Evolutionary conservation across 495 filamentous ascomycete genomes (phyloP).

Genomic region (Penicillium silybi): DNA sequence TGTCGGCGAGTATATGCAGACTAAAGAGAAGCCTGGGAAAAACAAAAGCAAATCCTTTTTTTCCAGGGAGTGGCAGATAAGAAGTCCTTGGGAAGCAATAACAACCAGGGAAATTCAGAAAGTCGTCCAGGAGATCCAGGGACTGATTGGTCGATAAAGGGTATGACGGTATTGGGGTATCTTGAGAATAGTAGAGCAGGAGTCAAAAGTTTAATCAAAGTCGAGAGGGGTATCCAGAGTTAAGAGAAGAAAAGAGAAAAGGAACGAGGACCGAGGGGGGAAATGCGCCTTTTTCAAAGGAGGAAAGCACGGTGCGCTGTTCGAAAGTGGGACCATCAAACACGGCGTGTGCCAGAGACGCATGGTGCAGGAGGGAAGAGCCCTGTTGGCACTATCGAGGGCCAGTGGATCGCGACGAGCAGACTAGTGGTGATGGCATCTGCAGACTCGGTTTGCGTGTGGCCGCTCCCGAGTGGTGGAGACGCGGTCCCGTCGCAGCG

Average conservation of each 20-base stretch:
- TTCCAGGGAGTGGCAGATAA: slow-evolving; percentile 25
- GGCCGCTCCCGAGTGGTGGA: slow-evolving; percentile 17
- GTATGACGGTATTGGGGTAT: slow-evolving; percentile 6
- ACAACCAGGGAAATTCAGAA: slow-evolving; percentile 21
- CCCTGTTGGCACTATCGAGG: slow-evolving; percentile 26
- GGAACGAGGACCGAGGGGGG: slow-evolving; percentile 11
- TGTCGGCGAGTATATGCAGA: slow-evolving; percentile 28
- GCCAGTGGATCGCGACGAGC: slow-evolving; percentile 10
- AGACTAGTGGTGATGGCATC: slow-evolving; percentile 31
- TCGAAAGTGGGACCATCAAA: slow-evolving; percentile 18
- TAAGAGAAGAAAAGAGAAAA: slow-evolving; percentile 21
- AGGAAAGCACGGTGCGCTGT: slow-evolving; percentile 12
- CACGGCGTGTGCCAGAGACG: slow-evolving; percentile 32
- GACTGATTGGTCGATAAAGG: slow-evolving; percentile 9
- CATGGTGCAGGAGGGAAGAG: slow-evolving; percentile 27
- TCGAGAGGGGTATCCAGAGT: slow-evolving; percentile 20
- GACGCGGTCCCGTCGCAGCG: slow-evolving; percentile 20
- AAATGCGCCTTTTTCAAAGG: slow-evolving; percentile 29
- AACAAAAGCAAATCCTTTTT: slow-evolving; percentile 38
- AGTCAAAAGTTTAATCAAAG: slow-evolving; percentile 2
- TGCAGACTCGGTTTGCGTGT: slow-evolving; percentile 13
- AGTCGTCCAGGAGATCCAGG: slow-evolving; percentile 36
- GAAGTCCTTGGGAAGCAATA: slow-evolving; percentile 23
- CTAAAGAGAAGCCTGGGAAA: slow-evolving; percentile 33
- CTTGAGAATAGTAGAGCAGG: background rate